Percentiles rank a stretch among this genome's conserved stretches.
Conservation (phyloP, 2,329 filamentous ascomycete genomes). For the Endothia cerciana region DNA sequence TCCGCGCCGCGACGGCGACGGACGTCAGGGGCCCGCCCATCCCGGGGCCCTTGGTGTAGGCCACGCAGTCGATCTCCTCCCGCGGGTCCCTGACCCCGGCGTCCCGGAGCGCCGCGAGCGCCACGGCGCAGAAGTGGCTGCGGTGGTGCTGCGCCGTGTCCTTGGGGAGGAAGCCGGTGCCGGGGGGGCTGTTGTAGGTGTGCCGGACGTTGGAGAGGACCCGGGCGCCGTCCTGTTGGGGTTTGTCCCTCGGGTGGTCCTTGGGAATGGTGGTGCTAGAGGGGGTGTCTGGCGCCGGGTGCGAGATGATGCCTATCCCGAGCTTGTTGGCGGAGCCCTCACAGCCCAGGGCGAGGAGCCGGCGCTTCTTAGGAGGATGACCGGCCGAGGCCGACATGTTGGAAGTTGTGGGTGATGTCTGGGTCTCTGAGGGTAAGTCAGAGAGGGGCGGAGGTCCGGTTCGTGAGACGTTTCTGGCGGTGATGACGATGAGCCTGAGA, state of each 20-base stretch:
- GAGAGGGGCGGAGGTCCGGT: neutral
- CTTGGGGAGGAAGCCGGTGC: slow-evolving; percentile 93
- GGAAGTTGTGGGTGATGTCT: neutral
- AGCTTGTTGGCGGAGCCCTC: slow-evolving; percentile 99
- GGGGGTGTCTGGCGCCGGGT: slow-evolving; percentile 50
- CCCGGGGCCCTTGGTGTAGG: slow-evolving; percentile 92
- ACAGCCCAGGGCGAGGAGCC: slow-evolving; percentile 61
- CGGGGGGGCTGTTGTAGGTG: slow-evolving; percentile 89
- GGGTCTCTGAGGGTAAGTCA: neutral
- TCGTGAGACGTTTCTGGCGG: neutral
- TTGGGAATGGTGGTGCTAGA: neutral
- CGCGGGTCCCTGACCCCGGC: slow-evolving; percentile 59
- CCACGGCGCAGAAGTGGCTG: slow-evolving; percentile 78
- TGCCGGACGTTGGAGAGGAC: slow-evolving; percentile 94
- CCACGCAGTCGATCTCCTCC: slow-evolving; percentile 83
- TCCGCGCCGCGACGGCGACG: slow-evolving; percentile 84
- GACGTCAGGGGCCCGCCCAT: slow-evolving; percentile 93
- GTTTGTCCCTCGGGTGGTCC: slow-evolving; percentile 15
- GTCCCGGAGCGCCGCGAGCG: slow-evolving; percentile 75
- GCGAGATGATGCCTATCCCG: slow-evolving; percentile 88
- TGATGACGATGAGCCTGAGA: neutral
- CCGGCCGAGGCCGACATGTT: slow-evolving; percentile 19
- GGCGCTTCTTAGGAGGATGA: slow-evolving; percentile 36
- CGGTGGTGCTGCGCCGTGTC: slow-evolving; percentile 95
- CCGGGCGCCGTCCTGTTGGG: slow-evolving; percentile 50